Percentiles rank a stretch among this genome's conserved stretches.
phyloP scores from a whole-genome alignment of 75 land plant genomes.

The Picea sitchensis region DNA sequence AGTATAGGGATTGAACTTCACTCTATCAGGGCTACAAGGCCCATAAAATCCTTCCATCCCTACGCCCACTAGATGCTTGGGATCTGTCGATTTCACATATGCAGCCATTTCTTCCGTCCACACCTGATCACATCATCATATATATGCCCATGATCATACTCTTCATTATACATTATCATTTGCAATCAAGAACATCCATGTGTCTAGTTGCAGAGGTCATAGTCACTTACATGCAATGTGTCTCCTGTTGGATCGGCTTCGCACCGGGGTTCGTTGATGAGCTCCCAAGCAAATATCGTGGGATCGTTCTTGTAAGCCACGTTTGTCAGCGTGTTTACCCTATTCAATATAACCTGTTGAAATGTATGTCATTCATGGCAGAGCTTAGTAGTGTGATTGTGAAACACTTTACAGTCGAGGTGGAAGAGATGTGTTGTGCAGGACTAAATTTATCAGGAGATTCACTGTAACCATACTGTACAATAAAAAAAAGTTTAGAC shows the following conservation, averaged over 20 bases:
- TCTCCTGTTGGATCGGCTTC: conserved; percentile 28
- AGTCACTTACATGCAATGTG: conserved; percentile 6
- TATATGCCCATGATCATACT: no score
- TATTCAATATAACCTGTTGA: no score
- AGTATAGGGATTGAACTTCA: conserved; percentile 52
- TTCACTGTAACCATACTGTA: no score
- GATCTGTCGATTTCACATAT: conserved; percentile 72
- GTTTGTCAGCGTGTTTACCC: conserved; percentile 13
- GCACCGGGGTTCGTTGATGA: conserved; percentile 51
- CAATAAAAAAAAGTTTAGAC: no score
- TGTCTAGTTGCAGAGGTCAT: no score
- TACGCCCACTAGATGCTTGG: conserved; percentile 58
- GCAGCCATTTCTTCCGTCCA: conserved; percentile 91
- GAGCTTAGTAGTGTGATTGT: no score
- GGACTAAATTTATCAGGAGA: no score
- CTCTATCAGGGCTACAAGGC: conserved; percentile 23
- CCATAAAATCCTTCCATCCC: conserved; percentile 87
- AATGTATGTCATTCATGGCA: no score
- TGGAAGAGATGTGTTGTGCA: no score
- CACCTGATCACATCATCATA: conserved; percentile 23
- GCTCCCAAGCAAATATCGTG: conserved; percentile 53
- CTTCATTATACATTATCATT: no score
- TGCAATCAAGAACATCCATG: no score
- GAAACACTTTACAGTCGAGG: no score
- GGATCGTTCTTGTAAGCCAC: conserved; percentile 41